Evolutionary conservation across 768 basidiomycete species (phyloP), one percentile per base, ranked within the genome.

Genomic region (Mycena albidolilacea): DNA sequence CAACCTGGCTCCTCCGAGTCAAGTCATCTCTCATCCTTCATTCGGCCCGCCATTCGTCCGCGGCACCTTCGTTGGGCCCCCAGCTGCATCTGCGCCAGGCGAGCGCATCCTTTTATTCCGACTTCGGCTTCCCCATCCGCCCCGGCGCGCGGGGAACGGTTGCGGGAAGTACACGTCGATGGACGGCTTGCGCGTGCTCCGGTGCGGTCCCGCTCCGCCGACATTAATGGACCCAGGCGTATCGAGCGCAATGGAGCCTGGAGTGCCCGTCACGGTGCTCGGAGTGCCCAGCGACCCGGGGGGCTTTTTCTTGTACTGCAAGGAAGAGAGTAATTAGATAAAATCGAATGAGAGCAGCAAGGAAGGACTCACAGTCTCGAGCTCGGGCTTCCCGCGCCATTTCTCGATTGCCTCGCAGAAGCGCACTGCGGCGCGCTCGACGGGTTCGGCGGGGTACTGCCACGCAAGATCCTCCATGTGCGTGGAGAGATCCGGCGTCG

Each of bases 341-440:
- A n/a, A 35, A 52, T 46, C 7, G 68, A 52, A 67, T 43, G 12
- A 44, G 37, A 5, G 41, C 72, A 52, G 15, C 17, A 38, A 41
- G 54, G 38, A 70, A 54, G 67, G 35, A 75, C 87, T 78, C 71
- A 94, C 93, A 4, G 91, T 92, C 82, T 94, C 93, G 9, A 96
- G 87, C 76, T 96, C 95, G 46, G 95, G 95, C 78, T 92, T 93
- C 3, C 95, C 95, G 76, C 94, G 84, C 95, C 95, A 96, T 64
- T 88, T 89, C 1, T 93, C 90, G 55, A 96, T 87, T 44, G 93
- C 93, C 78, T 96, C 95, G 77, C 92, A 95, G 78, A 94, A 96
- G 62, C 93, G 85, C 7, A 95, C 85, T 0, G 93, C 90, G 38
- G 92, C 91, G 21, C 94, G 87, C 78, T 96, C 95, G 17, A 95